Evolutionary conservation across 768 basidiomycete genomes (phyloP).

Genomic region (Tephrocybe sp.): DNA sequence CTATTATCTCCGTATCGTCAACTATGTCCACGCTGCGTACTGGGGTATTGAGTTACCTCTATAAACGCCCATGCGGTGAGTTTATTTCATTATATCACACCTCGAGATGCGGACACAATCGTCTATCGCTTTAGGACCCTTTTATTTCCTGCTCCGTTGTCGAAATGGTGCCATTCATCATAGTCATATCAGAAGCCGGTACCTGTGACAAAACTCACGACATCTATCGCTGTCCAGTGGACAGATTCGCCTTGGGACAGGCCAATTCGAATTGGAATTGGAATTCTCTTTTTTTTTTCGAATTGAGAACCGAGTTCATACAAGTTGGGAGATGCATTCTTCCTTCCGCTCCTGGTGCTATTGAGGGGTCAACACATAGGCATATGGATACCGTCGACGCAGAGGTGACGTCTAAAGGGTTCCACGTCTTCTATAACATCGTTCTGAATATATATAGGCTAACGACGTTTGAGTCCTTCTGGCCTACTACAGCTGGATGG

Average conservation of each 20-base stretch:
- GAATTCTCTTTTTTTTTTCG: no score
- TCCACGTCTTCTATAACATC: no score
- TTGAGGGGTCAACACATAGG: no score
- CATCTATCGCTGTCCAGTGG: conserved; percentile 1
- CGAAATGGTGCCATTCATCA: background rate
- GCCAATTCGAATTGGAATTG: background rate
- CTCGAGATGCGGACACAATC: background rate
- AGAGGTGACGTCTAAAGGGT: no score
- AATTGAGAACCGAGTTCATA: background rate
- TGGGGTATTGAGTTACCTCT: background rate
- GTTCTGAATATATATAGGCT: no score
- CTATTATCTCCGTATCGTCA: background rate
- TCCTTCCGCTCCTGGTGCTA: no score
- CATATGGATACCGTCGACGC: background rate
- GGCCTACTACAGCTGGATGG: background rate
- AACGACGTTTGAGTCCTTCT: no score
- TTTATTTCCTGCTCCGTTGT: background rate
- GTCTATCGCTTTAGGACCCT: background rate
- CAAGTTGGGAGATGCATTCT: background rate
- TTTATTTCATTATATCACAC: background rate
- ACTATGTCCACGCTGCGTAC: background rate
- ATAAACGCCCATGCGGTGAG: conserved; percentile 1
- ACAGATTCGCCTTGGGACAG: background rate
- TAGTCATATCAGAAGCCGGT: background rate
- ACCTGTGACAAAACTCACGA: background rate